Base-by-base conservation (phyloP, 805 yeast species). In the Osmozyma mogii region DNA sequence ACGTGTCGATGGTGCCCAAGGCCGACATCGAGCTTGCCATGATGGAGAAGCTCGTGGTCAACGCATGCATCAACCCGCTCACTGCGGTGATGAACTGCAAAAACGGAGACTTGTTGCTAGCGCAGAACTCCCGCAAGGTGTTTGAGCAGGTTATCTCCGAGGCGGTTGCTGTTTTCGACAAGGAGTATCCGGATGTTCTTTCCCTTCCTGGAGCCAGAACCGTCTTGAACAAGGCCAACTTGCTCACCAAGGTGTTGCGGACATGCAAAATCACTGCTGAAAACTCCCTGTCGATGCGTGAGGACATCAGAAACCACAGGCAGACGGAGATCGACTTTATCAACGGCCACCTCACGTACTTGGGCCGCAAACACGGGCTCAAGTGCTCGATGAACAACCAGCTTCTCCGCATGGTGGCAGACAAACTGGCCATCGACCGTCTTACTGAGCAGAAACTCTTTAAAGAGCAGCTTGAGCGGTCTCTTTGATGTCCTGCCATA, bases 11-110 rank as follows among this genome's bases (percentile, higher is more conserved):
- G 40, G 35, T 55, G 22, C 33, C 54, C 25, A 65, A 73, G 27
- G 60, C 66, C 26, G 65, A 65, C 15, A 51, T 77, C 20, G 42
- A 73, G 17, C 70, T 75, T 2, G 49, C 49, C 12, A 95, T 84
- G 54, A 59, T 78, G 41, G 79, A 77, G 43, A 92, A 89, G 52
- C 69, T 89, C 34, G 63, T 81, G 25, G 77, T 82, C 13, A 92
- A 92, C 48, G 70, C 84, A 1, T 83, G 92, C 46, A 77, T 89
- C 40, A 89, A 92, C 47, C 82, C 96, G 0, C 58, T 81, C 17
- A 82, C 96, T 0, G 80, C 95, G 0, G 58, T 85, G 14, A 55
- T 83, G 15, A 81, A 84, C 50, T 81, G 92, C 47, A 49, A 66
- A 22, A 92, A 92, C 47, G 94, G 94, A 19, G 84, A 80, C 29